These are phyloP conservation scores for Neolentinus lepideus DNA, from an alignment of 1,284 basidiomycete genomes.

Conservation along the genomic window DNA sequence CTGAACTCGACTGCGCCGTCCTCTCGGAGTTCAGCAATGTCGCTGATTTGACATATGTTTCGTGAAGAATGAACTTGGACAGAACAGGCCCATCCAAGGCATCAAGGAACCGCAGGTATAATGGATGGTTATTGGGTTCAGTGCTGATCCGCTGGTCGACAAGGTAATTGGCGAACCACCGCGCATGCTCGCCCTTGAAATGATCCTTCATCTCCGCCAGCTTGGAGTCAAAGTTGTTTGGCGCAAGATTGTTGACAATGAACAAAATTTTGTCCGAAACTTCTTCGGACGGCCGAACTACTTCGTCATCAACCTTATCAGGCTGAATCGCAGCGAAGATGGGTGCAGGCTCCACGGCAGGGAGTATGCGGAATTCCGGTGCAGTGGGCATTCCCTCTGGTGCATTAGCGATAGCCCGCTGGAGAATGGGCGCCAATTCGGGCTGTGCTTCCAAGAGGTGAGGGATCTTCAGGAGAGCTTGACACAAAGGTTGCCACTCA, in stretches of 20 bases:
- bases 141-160: constrained; percentile 94
- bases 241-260: constrained; percentile 97
- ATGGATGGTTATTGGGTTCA: constrained; percentile 95
- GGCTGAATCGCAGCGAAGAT: constrained; percentile 73
- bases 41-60: constrained; percentile 87
- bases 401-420: constrained; percentile 57
- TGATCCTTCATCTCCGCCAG: constrained; percentile 76
- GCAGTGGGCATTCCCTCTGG: constrained; percentile 31
- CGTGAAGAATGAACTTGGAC: constrained; percentile 80
- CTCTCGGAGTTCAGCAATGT: constrained; percentile 88
- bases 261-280: constrained; percentile 94
- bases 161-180: constrained; percentile 98
- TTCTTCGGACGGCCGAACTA: constrained; percentile 76
- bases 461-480: constrained; percentile 83
- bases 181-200: constrained; percentile 77
- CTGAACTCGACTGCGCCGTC: constrained; percentile 79
- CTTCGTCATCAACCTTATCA: constrained; percentile 52
- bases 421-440: constrained; percentile 73
- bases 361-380: constrained; percentile 31
- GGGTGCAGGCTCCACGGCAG: constrained; percentile 36
- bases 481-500: constrained; percentile 94
- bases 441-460: constrained; percentile 85
- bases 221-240: constrained; percentile 89
- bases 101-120: constrained; percentile 93
- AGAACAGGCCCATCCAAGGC: constrained; percentile 64